A percentile compares a stretch with the other conserved stretches of the same genome.
Conservation (phyloP, 2,329 filamentous ascomycete species). For the Trichophyton verrucosum region DNA sequence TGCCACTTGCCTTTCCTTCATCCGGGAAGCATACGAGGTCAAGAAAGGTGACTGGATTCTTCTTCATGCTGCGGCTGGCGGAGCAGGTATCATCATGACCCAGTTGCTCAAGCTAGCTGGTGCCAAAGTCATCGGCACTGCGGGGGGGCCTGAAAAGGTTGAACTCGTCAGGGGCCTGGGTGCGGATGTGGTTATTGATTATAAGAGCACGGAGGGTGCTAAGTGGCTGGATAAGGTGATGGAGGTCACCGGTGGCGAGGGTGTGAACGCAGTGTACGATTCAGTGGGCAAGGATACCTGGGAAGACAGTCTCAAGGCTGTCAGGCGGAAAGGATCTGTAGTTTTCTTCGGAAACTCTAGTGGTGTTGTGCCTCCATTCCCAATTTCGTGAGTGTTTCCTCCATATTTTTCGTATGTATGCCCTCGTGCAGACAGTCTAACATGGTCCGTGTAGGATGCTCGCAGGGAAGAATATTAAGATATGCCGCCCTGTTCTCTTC, state of each 20-base stretch:
- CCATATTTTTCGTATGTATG: background rate
- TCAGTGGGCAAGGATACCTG: slow-evolving; percentile 78
- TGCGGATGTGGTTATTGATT: slow-evolving; percentile 61
- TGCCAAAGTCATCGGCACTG: slow-evolving; percentile 68
- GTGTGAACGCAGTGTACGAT: slow-evolving; percentile 69
- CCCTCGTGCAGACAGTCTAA: slow-evolving; percentile 8
- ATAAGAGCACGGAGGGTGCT: slow-evolving; percentile 71
- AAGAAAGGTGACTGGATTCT: slow-evolving; percentile 68
- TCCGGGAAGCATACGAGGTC: slow-evolving; percentile 59
- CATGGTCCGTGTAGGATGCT: slow-evolving; percentile 36
- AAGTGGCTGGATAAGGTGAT: slow-evolving; percentile 70
- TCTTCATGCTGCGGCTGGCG: slow-evolving; percentile 70
- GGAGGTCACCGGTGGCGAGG: slow-evolving; percentile 64
- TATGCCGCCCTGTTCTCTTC: slow-evolving; percentile 63
- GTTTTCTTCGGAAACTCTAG: slow-evolving; percentile 72
- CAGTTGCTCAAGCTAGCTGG: slow-evolving; percentile 63
- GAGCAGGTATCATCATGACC: slow-evolving; percentile 61
- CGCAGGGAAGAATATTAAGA: slow-evolving; percentile 59
- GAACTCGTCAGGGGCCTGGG: slow-evolving; percentile 54
- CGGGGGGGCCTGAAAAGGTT: slow-evolving; percentile 59
- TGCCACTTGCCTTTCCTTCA: slow-evolving; percentile 67
- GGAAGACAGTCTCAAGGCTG: slow-evolving; percentile 59
- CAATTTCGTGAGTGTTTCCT: slow-evolving; percentile 43
- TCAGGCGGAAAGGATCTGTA: slow-evolving; percentile 65
- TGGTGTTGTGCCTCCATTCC: slow-evolving; percentile 62